These are phyloP conservation scores for Mycena albidolilacea DNA, from an alignment of 768 basidiomycete species.

Conservation along the genomic window DNA sequence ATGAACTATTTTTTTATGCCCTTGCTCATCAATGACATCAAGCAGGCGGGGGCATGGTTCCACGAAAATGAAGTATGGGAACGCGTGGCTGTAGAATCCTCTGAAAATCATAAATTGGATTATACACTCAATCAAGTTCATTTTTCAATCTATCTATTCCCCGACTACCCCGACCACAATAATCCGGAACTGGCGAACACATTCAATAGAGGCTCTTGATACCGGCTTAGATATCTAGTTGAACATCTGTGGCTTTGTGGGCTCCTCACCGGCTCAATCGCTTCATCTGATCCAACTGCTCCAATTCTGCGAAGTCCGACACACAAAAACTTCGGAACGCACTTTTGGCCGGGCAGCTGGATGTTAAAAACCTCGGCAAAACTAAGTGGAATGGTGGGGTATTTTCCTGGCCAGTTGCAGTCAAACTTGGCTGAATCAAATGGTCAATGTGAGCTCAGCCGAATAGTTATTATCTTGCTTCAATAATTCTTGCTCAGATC, in stretches of 20 bases:
- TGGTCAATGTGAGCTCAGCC: not conserved
- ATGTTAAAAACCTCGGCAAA: not conserved
- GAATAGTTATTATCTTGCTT: not conserved
- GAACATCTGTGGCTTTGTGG: constrained; percentile 14
- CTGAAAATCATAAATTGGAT: too few relatives aligned
- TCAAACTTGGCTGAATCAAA: not conserved
- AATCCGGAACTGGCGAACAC: too few relatives aligned
- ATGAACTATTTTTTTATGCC: too few relatives aligned
- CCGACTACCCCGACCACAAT: too few relatives aligned
- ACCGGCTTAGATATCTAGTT: constrained; percentile 4
- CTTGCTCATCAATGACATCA: too few relatives aligned
- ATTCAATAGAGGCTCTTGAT: not conserved
- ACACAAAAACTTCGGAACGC: not conserved
- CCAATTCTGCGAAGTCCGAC: not conserved
- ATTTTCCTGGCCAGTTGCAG: too few relatives aligned
- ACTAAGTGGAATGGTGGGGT: not conserved
- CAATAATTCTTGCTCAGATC: too few relatives aligned
- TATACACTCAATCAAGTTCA: too few relatives aligned
- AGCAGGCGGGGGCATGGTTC: too few relatives aligned
- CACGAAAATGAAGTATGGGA: too few relatives aligned
- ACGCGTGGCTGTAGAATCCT: too few relatives aligned
- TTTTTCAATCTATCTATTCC: too few relatives aligned
- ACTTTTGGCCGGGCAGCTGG: not conserved
- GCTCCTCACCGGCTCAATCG: not conserved
- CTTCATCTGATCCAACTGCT: not conserved